A percentile compares a stretch with the other conserved stretches of the same genome.
phyloP scores from a whole-genome alignment of 306 rosid species.

The Rubus parviflorus region DNA sequence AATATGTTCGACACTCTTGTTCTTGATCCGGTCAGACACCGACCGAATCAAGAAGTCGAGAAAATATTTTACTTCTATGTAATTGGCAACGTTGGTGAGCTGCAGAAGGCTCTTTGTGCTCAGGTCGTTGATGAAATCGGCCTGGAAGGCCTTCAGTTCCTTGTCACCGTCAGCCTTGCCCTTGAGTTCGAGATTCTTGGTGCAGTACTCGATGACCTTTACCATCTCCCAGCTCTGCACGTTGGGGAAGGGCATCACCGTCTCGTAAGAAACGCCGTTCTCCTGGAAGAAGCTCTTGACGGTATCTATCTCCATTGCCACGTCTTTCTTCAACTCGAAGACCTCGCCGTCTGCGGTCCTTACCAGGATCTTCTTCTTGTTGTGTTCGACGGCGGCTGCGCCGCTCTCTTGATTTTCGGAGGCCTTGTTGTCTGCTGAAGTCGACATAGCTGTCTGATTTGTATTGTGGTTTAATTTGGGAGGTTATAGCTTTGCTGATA shows the following conservation, averaged over 20 bases:
- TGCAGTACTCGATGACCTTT: not conserved
- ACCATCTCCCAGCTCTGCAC: not conserved
- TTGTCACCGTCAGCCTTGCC: no score
- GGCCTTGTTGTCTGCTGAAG: not conserved
- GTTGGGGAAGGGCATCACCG: not conserved
- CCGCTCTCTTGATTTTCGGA: not conserved
- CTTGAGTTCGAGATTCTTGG: not conserved
- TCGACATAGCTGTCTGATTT: not conserved
- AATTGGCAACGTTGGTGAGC: no score
- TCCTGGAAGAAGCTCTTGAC: not conserved
- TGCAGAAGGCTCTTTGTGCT: no score
- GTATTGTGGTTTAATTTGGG: not conserved
- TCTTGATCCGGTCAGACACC: no score
- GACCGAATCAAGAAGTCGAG: no score
- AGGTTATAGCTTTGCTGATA: no score
- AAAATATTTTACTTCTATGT: no score
- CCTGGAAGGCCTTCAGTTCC: no score
- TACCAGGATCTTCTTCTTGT: not conserved
- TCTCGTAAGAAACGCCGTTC: not conserved
- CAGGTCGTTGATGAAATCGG: no score
- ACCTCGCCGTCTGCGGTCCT: not conserved
- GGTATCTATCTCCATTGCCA: not conserved
- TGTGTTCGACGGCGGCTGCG: not conserved
- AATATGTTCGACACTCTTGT: no score
- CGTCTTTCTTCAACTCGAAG: not conserved